Conservation (phyloP, 192 early-diverging fungal genomes). For the Umbelopsis sp. region DNA sequence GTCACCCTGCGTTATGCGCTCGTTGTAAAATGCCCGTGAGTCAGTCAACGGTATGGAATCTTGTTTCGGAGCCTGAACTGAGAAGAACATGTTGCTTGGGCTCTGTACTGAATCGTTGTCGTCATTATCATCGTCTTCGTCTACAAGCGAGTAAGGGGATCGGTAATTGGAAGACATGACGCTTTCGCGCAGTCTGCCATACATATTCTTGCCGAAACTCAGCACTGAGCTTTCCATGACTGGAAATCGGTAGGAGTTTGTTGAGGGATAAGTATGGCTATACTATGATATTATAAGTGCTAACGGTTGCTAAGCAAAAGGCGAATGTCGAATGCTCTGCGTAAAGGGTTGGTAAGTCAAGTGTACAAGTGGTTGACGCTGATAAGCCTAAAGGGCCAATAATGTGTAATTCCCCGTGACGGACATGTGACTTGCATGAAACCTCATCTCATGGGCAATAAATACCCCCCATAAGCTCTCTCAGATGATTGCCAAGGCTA, state of each 20-base stretch:
- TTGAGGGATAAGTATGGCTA: too few species aligned
- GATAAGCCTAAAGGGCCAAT: too few species aligned
- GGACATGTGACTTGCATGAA: too few species aligned
- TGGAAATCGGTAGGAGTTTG: not conserved
- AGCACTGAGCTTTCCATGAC: conserved; percentile 18
- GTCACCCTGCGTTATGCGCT: conserved; percentile 23
- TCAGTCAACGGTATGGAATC: conserved; percentile 37
- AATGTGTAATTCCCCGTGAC: too few species aligned
- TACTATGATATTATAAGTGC: too few species aligned
- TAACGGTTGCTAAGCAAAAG: too few species aligned
- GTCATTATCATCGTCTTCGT: conserved; percentile 37
- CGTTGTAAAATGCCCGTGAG: conserved; percentile 37
- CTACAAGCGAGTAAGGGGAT: conserved; percentile 33
- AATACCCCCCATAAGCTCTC: too few species aligned
- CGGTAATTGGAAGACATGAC: conserved; percentile 16
- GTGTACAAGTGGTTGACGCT: too few species aligned
- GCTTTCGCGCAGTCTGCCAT: conserved; percentile 11
- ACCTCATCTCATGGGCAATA: too few species aligned
- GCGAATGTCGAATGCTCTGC: too few species aligned
- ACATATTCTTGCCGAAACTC: conserved; percentile 19
- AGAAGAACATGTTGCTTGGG: conserved; percentile 36
- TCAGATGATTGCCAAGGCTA: too few species aligned
- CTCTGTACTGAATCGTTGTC: conserved; percentile 22
- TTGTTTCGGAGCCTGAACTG: conserved; percentile 24
- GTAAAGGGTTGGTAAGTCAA: too few species aligned